Evolutionary conservation across 139 green algal genomes (phyloP).

Genomic region (Coccomyxa sp.): DNA sequence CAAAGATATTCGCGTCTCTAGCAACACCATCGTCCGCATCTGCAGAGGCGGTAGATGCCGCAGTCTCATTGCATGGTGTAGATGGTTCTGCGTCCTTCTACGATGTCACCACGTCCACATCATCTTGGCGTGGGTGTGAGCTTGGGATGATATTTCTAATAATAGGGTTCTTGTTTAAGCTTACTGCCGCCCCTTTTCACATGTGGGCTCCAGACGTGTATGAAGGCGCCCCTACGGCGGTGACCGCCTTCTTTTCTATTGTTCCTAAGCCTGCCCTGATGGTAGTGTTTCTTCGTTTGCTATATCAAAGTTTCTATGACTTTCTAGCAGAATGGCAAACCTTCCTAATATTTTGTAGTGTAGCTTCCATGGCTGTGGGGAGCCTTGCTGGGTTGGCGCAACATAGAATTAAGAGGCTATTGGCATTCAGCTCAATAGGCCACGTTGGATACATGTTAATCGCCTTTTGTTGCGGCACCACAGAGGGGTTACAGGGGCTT

Average conservation of each 20-base stretch:
- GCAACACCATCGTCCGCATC: too few species aligned
- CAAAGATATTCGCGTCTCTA: slow-evolving; percentile 43
- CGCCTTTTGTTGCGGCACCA: slow-evolving; percentile 51
- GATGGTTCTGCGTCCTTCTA: too few species aligned
- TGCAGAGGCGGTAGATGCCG: too few species aligned
- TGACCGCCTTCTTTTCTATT: slow-evolving; percentile 64
- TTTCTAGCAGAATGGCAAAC: slow-evolving; percentile 53
- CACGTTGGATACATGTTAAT: slow-evolving; percentile 59
- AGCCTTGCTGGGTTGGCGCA: slow-evolving; percentile 47
- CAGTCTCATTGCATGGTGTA: too few species aligned
- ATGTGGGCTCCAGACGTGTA: slow-evolving; percentile 70
- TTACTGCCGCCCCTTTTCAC: slow-evolving; percentile 59
- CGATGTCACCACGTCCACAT: slow-evolving; percentile 3
- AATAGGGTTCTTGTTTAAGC: slow-evolving; percentile 62
- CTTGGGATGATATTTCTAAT: slow-evolving; percentile 55
- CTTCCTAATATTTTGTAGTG: slow-evolving; percentile 50
- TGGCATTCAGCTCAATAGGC: slow-evolving; percentile 59
- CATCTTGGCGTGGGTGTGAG: slow-evolving; percentile 35
- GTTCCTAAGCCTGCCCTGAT: slow-evolving; percentile 52
- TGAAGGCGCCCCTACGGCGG: slow-evolving; percentile 49
- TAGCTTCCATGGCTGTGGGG: slow-evolving; percentile 47
- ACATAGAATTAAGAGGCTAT: slow-evolving; percentile 60
- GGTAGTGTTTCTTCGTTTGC: slow-evolving; percentile 41
- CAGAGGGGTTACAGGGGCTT: slow-evolving; percentile 56
- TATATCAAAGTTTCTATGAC: slow-evolving; percentile 50